phyloP scores from a whole-genome alignment of 495 filamentous ascomycete species.

The Paragyromitra xinjiangensis region DNA sequence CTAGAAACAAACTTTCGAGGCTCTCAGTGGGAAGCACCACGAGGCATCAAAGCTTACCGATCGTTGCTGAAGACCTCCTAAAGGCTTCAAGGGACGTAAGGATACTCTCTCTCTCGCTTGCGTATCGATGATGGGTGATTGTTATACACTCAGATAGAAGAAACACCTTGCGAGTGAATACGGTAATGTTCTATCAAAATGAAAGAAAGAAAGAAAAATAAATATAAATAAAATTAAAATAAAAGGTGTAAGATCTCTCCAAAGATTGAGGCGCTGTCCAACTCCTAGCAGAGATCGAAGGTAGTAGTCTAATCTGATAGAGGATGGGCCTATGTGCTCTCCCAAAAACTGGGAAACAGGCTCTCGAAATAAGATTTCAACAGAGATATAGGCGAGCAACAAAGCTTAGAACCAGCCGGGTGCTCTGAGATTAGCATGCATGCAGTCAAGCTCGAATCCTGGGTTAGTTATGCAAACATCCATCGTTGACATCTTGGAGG shows the following conservation, averaged over 20 bases:
- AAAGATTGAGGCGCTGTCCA: conserved; percentile 27
- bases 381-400: conserved; percentile 35
- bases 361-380: conserved; percentile 48
- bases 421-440: conserved; percentile 48
- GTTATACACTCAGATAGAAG: neutral
- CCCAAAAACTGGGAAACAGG: conserved; percentile 40
- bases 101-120: neutral
- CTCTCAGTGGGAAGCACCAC: conserved; percentile 1
- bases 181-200: conserved; percentile 15
- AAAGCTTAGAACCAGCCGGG: conserved; percentile 51
- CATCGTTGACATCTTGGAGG: conserved; percentile 52
- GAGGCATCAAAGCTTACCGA: conserved; percentile 17
- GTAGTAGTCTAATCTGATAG: conserved; percentile 6
- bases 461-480: conserved; percentile 54
- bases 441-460: conserved; percentile 53
- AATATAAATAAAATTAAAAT: conserved; percentile 10
- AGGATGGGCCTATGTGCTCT: conserved; percentile 29
- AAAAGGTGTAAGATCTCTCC: conserved; percentile 26
- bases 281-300: conserved; percentile 18
- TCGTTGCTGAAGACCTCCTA: conserved; percentile 2
- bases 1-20: conserved; percentile 25
- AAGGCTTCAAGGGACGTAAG: neutral
- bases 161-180: conserved; percentile 2
- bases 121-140: conserved; percentile 13
- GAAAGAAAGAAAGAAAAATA: conserved; percentile 35